Evolutionary conservation across 352 stramenopile genomes (phyloP), one percentile per base, ranked within the genome.

Genomic region (Globisporangium carolinianum): DNA sequence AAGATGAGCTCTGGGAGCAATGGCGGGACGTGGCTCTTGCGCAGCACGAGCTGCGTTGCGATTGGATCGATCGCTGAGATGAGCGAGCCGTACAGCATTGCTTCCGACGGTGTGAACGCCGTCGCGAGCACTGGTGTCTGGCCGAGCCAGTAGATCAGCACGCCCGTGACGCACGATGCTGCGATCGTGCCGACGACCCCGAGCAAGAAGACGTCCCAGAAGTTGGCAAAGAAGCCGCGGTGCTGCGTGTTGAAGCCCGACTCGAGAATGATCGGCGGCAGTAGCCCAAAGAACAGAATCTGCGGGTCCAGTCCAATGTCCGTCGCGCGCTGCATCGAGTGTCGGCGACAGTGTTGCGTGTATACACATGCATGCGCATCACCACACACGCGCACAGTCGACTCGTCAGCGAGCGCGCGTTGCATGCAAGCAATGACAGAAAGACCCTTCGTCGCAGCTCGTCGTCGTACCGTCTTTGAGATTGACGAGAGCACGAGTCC

Each of bases 1-100:
- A 95, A 96, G 6, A 94, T 76, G 12, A 96, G 69, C 60, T 94
- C 94, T 67, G 94, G 94, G 11, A 96, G 65, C 43, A 78, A 68
- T 24, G 84, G 69, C 35, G 69, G 68, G 17, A 66, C 71, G 35
- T 63, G 52, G 47, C 60, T 59, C 17, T 77, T 80, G 62, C 87
- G 77, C 66, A 96, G 89, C n/a, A 91, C 76, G 2, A 80, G 68
- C 24, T 94, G 61, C 45, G 81, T 90, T 37, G 80, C 77, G 12
- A 96, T 83, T 14, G 87, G 80, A 68, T 96, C 87, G 32, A 88
- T 89, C 4, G 86, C 79, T 35, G 70, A 82, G 57, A 96, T 86
- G 32, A 96, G 69, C 32, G 80, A 72, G 36, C 84, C 83, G 66
- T 92, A 95, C 1, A 87, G 67, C 38, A 94, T 66, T 5, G 79